Base-by-base conservation (phyloP, 352 stramenopile species). In the Pilasporangium apinafurcum region DNA sequence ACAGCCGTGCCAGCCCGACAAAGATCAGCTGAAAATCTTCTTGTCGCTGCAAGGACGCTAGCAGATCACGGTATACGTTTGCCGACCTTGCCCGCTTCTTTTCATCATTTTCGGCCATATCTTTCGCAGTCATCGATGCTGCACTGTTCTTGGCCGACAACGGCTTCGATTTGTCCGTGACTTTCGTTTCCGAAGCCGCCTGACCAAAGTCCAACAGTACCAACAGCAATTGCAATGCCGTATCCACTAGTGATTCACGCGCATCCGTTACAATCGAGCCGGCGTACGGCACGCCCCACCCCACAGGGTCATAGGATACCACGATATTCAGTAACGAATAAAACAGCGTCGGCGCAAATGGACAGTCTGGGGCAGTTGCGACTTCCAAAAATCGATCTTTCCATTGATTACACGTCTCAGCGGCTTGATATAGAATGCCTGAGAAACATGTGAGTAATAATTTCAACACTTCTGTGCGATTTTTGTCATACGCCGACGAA, bases 301-400 rank as follows among this genome's bases (percentile, higher is more conserved):
- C 89, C 9, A 91, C 78, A 0, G 95, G 92, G 54, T 98, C 94
- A 56, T 98, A 98, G 9, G 78, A 75, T 21, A 98, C 62, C 13
- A 98, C 88, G 18, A 93, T 95, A 49, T 99, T 99, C 39, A 99
- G 48, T 12, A 99, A 63, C 35, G 90, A 98, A 61, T 96, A 98
- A 52, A 98, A 98, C 5, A 99, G 67, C 39, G 92, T 97, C 3
- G 88, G 76, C 5, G 86, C 85, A 68, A 98, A 98, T 8, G 88
- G 92, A 18, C 91, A 96, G 53, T 98, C 86, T 0, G 61, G 59
- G 2, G 83, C 83, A 2, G 88, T 95, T 0, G 90, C 93, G 16
- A 96, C 86, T 9, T 83, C 77, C 22, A 98, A 58, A 71, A 96
- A 98, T 8, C 86, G 72, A 46, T 95, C 94, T 7, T 86, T 76